phyloP scores from a whole-genome alignment of 805 yeast species.

The Candida ovalis region DNA sequence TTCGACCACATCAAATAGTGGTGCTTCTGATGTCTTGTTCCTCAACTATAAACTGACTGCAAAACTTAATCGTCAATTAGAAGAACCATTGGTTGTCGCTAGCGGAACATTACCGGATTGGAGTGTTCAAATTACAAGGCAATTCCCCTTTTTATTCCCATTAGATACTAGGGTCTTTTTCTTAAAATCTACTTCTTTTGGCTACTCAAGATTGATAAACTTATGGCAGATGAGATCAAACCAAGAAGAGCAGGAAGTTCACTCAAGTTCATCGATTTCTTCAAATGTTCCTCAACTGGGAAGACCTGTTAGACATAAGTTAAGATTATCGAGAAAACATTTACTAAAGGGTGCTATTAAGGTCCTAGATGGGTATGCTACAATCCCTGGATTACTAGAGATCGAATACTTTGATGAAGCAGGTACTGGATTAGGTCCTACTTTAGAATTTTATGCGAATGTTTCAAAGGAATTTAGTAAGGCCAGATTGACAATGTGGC shows the following conservation, averaged over 20 bases:
- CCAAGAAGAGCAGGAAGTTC: conserved; percentile 32
- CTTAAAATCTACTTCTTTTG: conserved; percentile 85
- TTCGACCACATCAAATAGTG: conserved; percentile 18
- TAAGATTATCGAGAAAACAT: conserved; percentile 67
- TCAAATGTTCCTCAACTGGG: conserved; percentile 52
- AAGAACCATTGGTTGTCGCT: conserved; percentile 84
- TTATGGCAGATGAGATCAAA: conserved; percentile 62
- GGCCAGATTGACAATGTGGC: conserved; percentile 64
- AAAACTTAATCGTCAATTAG: conserved; percentile 80
- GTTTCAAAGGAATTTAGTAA: conserved; percentile 73
- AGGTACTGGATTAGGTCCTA: conserved; percentile 97
- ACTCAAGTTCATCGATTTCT: conserved; percentile 15
- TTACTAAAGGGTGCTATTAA: conserved; percentile 75
- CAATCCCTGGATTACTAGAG: conserved; percentile 78
- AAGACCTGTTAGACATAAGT: conserved; percentile 72
- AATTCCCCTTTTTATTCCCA: conserved; percentile 81
- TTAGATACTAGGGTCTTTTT: conserved; percentile 74
- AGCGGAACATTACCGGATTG: conserved; percentile 84
- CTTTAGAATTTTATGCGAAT: conserved; percentile 83
- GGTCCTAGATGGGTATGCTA: conserved; percentile 70
- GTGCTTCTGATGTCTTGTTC: conserved; percentile 38
- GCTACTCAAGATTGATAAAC: conserved; percentile 77
- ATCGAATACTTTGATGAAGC: conserved; percentile 86
- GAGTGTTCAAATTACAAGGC: conserved; percentile 69
- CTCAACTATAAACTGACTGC: conserved; percentile 80